A percentile compares a stretch with the other conserved stretches of the same genome.
Conservation (phyloP, 169 alveolate genomes). For the Plasmodium knowlesi region DNA sequence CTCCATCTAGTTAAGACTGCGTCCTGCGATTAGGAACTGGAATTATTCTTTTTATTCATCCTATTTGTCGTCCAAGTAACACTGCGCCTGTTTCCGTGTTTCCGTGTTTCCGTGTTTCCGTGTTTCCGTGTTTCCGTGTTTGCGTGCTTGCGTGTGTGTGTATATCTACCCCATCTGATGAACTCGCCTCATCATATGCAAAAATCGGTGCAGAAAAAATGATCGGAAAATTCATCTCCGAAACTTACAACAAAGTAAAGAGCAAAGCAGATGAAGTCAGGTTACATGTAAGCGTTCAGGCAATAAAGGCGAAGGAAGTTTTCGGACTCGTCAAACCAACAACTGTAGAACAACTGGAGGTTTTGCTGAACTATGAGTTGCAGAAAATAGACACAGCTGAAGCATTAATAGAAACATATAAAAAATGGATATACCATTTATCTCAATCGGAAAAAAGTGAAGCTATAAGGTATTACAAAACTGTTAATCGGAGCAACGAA, state of each 20-base stretch:
- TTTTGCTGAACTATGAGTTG: slow-evolving; percentile 44
- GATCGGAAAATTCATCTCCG: slow-evolving; percentile 60
- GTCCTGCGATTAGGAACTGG: neutral
- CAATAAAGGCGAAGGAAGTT: slow-evolving; percentile 66
- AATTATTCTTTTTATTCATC: neutral
- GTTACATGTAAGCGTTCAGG: slow-evolving; percentile 64
- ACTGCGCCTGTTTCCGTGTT: neutral
- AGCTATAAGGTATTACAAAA: slow-evolving; percentile 44
- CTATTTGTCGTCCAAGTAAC: neutral
- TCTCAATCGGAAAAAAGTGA: slow-evolving; percentile 60
- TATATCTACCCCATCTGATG: neutral
- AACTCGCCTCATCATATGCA: neutral
- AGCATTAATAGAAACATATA: slow-evolving; percentile 35
- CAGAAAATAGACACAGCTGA: slow-evolving; percentile 68
- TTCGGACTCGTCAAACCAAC: slow-evolving; percentile 53
- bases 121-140: no score
- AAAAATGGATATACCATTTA: slow-evolving; percentile 65
- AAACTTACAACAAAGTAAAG: slow-evolving; percentile 59
- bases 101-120: no score
- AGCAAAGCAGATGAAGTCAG: slow-evolving; percentile 67
- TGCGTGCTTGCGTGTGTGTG: neutral
- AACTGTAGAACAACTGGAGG: slow-evolving; percentile 33
- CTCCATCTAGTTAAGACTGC: neutral
- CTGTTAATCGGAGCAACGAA: slow-evolving; percentile 11
- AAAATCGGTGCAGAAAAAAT: slow-evolving; percentile 5